Conservation (phyloP, 2,329 filamentous ascomycete genomes). For the Pyrenophora graminea region DNA sequence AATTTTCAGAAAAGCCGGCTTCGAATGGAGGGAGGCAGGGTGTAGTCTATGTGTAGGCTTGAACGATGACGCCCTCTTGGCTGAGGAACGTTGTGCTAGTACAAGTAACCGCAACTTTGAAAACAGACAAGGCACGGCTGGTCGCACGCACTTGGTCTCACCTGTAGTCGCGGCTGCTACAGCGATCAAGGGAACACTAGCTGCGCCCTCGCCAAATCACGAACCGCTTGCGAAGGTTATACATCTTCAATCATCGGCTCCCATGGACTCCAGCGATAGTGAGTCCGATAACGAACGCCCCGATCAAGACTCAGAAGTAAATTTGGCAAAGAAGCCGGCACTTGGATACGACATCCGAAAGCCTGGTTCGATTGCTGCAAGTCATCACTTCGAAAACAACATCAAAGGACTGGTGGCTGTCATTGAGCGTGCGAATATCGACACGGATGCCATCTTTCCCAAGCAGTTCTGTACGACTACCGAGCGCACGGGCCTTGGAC, state of each 20-base stretch:
- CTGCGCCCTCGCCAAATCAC: constrained; percentile 56
- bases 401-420: constrained; percentile 87
- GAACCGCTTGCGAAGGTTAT: constrained; percentile 65
- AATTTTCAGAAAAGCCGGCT: constrained; percentile 88
- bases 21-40: constrained; percentile 97
- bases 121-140: constrained; percentile 88
- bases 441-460: constrained; percentile 99
- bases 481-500: constrained; percentile 91
- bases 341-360: constrained; percentile 43
- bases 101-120: constrained; percentile 98
- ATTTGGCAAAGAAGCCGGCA: constrained; percentile 65
- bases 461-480: constrained; percentile 99
- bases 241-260: constrained; percentile 61
- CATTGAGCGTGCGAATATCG: constrained; percentile 85
- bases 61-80: constrained; percentile 96
- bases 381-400: constrained; percentile 80
- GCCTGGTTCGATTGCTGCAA: constrained; percentile 55
- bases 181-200: constrained; percentile 85
- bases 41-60: constrained; percentile 99
- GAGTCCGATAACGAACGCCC: constrained; percentile 68
- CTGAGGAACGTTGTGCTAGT: constrained; percentile 89
- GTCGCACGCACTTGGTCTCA: constrained; percentile 93
- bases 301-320: constrained; percentile 62
- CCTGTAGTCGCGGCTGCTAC: constrained; percentile 95
- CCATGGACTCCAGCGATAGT: constrained; percentile 58